Conservation (phyloP, 1,284 basidiomycete genomes). For the Cystobasidium pallidum region DNA sequence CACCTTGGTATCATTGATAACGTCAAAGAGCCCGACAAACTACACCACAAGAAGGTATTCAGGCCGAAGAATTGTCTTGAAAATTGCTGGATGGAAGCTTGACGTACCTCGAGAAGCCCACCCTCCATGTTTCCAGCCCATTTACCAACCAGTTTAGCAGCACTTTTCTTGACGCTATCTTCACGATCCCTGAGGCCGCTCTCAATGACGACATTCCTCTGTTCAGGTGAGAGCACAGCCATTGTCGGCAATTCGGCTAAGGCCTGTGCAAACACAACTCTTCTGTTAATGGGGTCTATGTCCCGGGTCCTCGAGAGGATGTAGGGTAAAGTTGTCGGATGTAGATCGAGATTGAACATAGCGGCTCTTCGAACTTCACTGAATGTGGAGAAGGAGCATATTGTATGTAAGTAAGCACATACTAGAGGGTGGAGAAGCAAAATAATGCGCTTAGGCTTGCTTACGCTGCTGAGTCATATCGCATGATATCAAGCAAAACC, state of each 20-base stretch:
- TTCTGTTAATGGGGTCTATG: constrained; percentile 77
- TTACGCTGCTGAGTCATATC: constrained; percentile 76
- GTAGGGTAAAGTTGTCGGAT: constrained; percentile 65
- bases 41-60: constrained; percentile 48
- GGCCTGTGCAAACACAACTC: constrained; percentile 74
- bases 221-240: constrained; percentile 69
- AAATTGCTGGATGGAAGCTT: background rate
- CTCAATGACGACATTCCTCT: constrained; percentile 75
- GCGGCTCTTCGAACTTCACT: constrained; percentile 90
- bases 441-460: constrained; percentile 52
- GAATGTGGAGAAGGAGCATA: constrained; percentile 17
- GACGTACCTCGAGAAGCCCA: constrained; percentile 25
- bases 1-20: constrained; percentile 62
- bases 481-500: constrained; percentile 72
- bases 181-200: constrained; percentile 89
- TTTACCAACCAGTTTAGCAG: constrained; percentile 71
- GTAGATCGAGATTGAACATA: constrained; percentile 75
- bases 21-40: constrained; percentile 69
- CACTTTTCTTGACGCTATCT: constrained; percentile 75
- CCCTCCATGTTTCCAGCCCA: constrained; percentile 62
- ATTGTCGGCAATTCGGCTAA: constrained; percentile 64
- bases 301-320: constrained; percentile 84
- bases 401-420: background rate
- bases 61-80: background rate
- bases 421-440: too few species aligned